phyloP scores from a whole-genome alignment of 192 early-diverging fungal genomes.

The Coemansia sp. region DNA sequence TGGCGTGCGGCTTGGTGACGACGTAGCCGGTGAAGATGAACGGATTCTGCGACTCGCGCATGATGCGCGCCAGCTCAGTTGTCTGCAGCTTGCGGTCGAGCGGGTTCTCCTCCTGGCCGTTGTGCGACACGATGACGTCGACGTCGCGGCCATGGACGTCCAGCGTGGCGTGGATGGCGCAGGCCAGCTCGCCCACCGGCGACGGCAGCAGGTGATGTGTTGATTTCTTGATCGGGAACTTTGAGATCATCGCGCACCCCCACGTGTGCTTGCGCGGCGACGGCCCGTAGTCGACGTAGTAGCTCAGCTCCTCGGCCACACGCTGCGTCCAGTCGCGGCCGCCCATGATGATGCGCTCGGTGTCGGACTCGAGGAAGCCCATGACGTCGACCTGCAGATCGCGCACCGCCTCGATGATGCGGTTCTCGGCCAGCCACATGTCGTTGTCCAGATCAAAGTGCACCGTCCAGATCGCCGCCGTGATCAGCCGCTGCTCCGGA shows the following conservation, averaged over 20 bases:
- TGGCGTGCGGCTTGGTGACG: constrained; percentile 68
- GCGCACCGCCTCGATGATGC: constrained; percentile 71
- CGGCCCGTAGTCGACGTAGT: constrained; percentile 81
- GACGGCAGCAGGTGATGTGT: constrained; percentile 77
- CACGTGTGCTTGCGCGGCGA: constrained; percentile 85
- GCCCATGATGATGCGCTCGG: constrained; percentile 80
- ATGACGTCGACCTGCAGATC: constrained; percentile 80
- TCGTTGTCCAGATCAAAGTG: constrained; percentile 85
- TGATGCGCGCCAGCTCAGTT: constrained; percentile 74
- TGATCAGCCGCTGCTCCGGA: constrained; percentile 66
- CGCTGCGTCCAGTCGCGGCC: constrained; percentile 80
- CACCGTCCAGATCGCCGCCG: constrained; percentile 82
- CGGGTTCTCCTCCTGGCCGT: constrained; percentile 78
- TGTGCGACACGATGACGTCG: constrained; percentile 81
- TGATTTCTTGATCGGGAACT: constrained; percentile 77
- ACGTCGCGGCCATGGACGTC: constrained; percentile 77
- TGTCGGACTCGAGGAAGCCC: constrained; percentile 78
- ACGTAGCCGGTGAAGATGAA: constrained; percentile 82
- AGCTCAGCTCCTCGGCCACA: constrained; percentile 71
- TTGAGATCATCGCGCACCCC: constrained; percentile 82
- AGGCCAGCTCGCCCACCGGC: constrained; percentile 78
- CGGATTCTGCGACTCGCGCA: constrained; percentile 70
- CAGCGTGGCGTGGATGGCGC: constrained; percentile 83
- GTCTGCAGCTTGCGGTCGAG: constrained; percentile 75
- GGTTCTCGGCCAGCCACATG: constrained; percentile 76